phyloP scores from a whole-genome alignment of 495 filamentous ascomycete genomes.

The Glutinoglossum americanum region DNA sequence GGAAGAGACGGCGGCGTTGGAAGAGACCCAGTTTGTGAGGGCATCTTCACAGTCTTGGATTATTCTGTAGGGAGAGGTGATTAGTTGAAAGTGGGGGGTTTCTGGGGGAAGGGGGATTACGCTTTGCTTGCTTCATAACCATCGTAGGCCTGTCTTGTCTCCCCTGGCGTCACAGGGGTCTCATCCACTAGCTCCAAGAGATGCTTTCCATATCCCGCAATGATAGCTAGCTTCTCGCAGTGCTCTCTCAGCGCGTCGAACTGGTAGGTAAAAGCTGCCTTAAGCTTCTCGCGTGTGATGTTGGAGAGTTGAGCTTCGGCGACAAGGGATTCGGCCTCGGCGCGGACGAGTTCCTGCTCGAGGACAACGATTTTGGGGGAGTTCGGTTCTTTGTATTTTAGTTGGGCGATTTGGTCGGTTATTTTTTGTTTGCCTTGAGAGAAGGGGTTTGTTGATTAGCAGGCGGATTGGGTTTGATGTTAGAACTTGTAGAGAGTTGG shows the following conservation, averaged over 20 bases:
- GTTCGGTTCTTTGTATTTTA: constrained; percentile 99
- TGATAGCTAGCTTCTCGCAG: constrained; percentile 94
- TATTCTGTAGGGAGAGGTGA: constrained; percentile 29
- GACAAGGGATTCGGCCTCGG: constrained; percentile 92
- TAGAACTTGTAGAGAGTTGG: background rate
- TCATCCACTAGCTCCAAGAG: constrained; percentile 88
- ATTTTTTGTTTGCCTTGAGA: constrained; percentile 90
- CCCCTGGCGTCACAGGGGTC: constrained; percentile 87
- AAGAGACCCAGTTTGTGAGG: constrained; percentile 85
- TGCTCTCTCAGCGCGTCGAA: constrained; percentile 96
- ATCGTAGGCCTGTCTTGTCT: constrained; percentile 90
- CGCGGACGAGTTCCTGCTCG: constrained; percentile 94
- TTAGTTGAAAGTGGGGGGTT: background rate
- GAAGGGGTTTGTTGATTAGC: constrained; percentile 4
- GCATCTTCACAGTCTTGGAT: constrained; percentile 98
- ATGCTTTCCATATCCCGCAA: constrained; percentile 94
- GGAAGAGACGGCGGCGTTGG: constrained; percentile 70
- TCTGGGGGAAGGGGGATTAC: constrained; percentile 17
- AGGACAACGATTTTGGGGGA: constrained; percentile 92
- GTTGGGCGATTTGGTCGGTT: constrained; percentile 92
- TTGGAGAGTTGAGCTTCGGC: constrained; percentile 96
- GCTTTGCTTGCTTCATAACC: constrained; percentile 96
- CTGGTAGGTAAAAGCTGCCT: constrained; percentile 94
- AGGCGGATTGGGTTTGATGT: background rate
- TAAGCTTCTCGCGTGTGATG: constrained; percentile 98